Percentiles rank a stretch among this genome's conserved stretches.
These are phyloP conservation scores for Penicillium sp. DNA, from an alignment of 2,329 filamentous ascomycete species.

Conservation along the genomic window DNA sequence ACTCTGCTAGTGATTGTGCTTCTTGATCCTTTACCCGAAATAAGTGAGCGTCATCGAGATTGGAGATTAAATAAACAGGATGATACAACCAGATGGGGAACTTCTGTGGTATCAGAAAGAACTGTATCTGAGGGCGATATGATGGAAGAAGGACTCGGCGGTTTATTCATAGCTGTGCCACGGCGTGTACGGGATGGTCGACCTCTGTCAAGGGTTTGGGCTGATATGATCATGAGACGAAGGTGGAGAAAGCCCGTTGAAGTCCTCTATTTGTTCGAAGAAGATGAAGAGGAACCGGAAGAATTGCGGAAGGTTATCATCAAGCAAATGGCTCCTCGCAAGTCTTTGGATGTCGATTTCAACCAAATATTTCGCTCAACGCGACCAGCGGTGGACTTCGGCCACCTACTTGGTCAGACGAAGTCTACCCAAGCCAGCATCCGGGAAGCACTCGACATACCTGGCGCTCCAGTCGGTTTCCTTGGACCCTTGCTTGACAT, in stretches of 20 bases:
- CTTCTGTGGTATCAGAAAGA: not conserved
- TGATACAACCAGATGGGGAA: not conserved
- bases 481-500: slow-evolving; percentile 20
- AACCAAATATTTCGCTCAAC: slow-evolving; percentile 1
- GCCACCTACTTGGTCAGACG: not conserved
- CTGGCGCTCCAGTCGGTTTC: not conserved
- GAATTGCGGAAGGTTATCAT: slow-evolving; percentile 1
- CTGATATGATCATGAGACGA: not conserved
- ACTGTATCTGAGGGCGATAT: not conserved
- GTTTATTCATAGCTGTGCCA: not conserved
- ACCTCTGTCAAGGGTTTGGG: not conserved
- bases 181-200: not conserved
- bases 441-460: not conserved
- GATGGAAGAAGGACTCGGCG: not conserved
- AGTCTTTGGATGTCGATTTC: slow-evolving; percentile 4
- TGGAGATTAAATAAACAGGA: not conserved
- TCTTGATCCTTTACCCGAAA: slow-evolving; percentile 12
- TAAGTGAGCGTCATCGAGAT: slow-evolving; percentile 1
- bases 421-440: slow-evolving; percentile 3
- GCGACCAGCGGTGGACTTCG: not conserved
- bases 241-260: not conserved
- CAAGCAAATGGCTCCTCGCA: slow-evolving; percentile 12
- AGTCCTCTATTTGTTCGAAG: not conserved
- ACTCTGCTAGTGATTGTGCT: slow-evolving; percentile 7
- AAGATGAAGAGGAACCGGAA: not conserved